Evolutionary conservation across 2,329 filamentous ascomycete genomes (phyloP).

Genomic region (Zymoseptoria tritici): DNA sequence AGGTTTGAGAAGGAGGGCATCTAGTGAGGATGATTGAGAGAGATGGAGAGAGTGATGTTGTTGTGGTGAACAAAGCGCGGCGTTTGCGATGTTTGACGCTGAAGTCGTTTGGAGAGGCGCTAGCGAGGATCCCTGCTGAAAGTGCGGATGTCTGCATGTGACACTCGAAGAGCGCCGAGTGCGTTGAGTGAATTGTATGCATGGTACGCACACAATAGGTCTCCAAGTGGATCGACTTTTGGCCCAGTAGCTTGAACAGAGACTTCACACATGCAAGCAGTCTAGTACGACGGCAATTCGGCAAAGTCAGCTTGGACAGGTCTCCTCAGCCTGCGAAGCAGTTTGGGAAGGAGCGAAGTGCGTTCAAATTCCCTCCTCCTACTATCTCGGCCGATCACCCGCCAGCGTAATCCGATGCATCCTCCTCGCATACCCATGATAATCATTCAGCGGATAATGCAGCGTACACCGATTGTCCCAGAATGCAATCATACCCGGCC

Average conservation of each 20-base stretch:
- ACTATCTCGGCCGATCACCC: slow-evolving; percentile 4
- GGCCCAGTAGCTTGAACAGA: too few species aligned
- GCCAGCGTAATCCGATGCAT: slow-evolving; percentile 12
- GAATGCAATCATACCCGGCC: slow-evolving; percentile 11
- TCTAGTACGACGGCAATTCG: too few species aligned
- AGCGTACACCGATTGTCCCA: slow-evolving; percentile 16
- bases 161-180: neutral
- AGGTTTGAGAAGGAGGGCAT: neutral
- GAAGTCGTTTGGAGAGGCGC: neutral
- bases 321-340: too few species aligned
- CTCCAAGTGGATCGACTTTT: too few species aligned
- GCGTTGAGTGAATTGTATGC: neutral
- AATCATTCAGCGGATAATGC: slow-evolving; percentile 16
- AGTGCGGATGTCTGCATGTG: neutral
- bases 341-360: too few species aligned
- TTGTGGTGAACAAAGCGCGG: neutral
- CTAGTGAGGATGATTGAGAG: neutral
- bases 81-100: neutral
- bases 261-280: too few species aligned
- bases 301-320: too few species aligned
- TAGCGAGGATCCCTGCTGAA: neutral
- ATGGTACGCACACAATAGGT: too few species aligned
- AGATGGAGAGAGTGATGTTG: neutral
- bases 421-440: slow-evolving; percentile 7
- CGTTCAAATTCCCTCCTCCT: too few species aligned